Base-by-base conservation (phyloP, 129 eudicot species). In the Tagetes patula region DNA sequence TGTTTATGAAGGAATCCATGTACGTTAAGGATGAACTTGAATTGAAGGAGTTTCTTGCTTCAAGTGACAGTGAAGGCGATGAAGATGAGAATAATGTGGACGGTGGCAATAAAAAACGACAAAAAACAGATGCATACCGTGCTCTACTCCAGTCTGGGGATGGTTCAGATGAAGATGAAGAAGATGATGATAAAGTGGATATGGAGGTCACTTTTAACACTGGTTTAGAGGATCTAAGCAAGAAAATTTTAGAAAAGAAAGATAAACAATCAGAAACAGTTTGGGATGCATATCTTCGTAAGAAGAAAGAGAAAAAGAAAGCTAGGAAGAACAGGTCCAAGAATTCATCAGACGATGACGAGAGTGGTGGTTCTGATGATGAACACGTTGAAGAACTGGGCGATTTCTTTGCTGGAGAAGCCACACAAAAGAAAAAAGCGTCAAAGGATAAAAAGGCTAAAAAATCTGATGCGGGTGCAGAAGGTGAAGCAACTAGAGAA, bases 131-230 rank as follows among this genome's bases (percentile, higher is more conserved):
- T 67, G 71, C 59, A 82, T 94, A 94, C 67, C 93, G 96, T 38
- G 90, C 96, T 65, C 80, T 94, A 8, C 74, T 94, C 68, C 87
- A 88, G 72, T 81, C 96, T 53, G 89, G 91, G 31, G 89, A 86
- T 50, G 88, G 79, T 64, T 90, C 92, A 6, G 96, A 77, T 78
- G 96, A 72, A 48, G 83, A 86, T 8, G 78, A 85, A 34, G 89
- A 87, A 30, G 86, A 88, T 69, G 81, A 72, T n/a, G 48, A 43
- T 43, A 88, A 73, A 45, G 89, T 85, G 80, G 97, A 94, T 9
- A 94, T 94, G 98, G 98, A 94, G 85, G 98, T 94, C 33, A 94
- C 98, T 34, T 94, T 94, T 70, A 88, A 84, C 81, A 82, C 96
- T 6, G 98, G 96, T 39, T 80, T 94, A 70, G 98, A 94, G 70